Percentiles rank a stretch among this genome's conserved stretches.
phyloP scores from a whole-genome alignment of 305 asterid species.

The Solanum aculeatissimum region DNA sequence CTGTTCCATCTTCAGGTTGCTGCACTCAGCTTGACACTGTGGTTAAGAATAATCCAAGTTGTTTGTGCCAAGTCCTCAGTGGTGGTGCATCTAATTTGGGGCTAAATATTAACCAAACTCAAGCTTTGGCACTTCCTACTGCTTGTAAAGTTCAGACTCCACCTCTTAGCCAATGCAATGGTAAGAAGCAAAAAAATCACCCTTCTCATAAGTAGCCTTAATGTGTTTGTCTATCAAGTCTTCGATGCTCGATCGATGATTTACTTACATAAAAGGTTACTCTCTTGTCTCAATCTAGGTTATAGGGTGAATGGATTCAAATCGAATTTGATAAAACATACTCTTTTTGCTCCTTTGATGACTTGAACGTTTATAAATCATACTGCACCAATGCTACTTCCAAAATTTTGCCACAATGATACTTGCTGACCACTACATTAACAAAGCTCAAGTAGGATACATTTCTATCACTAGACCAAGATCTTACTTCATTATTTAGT shows the following conservation, averaged over 20 bases:
- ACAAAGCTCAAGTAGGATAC: not conserved
- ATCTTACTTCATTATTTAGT: not conserved
- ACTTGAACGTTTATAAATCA: not conserved
- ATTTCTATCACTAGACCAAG: not conserved
- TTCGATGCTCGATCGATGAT: not conserved
- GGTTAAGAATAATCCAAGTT: conserved; percentile 46
- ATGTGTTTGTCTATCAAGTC: not conserved
- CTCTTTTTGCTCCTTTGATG: not conserved
- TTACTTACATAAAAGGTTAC: not conserved
- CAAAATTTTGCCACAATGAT: not conserved
- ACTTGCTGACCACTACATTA: not conserved
- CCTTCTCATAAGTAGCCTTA: not conserved
- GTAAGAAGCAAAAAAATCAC: conserved; percentile 1
- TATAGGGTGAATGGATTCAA: not conserved
- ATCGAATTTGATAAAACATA: not conserved
- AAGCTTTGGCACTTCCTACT: conserved; percentile 47
- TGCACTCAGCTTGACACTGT: conserved; percentile 57
- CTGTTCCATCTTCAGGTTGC: conserved; percentile 50
- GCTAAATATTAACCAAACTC: conserved; percentile 40
- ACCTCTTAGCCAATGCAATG: conserved; percentile 35
- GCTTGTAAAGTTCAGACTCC: conserved; percentile 67
- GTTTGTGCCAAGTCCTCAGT: conserved; percentile 53
- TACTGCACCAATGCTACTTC: too few relatives aligned
- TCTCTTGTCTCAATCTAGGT: not conserved
- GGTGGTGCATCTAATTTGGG: conserved; percentile 48